Evolutionary conservation across 2,329 filamentous ascomycete species (phyloP).

Genomic region (Furcasterigmium sp.): DNA sequence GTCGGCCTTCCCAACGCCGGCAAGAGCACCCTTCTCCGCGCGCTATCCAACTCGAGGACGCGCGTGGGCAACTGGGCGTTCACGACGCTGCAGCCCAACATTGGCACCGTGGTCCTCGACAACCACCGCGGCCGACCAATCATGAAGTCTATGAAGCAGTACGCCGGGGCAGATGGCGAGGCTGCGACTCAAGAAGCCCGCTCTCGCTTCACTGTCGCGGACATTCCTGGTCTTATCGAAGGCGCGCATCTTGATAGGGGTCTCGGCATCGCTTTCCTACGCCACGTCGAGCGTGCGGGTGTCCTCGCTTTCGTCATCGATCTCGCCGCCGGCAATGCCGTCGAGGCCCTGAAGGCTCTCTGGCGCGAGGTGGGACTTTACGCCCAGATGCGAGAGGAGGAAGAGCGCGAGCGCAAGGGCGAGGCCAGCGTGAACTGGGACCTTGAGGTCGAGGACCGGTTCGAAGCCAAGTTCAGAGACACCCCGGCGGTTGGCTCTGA

Average conservation of each 20-base stretch:
- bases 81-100: conserved; percentile 90
- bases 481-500: conserved; percentile 1
- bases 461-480: conserved; percentile 6
- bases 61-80: conserved; percentile 95
- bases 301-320: conserved; percentile 94
- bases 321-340: conserved; percentile 71
- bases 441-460: conserved; percentile 14
- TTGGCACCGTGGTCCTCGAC: conserved; percentile 92
- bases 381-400: conserved; percentile 70
- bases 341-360: conserved; percentile 70
- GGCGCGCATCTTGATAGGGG: conserved; percentile 90
- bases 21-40: conserved; percentile 86
- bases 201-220: conserved; percentile 85
- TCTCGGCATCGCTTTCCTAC: conserved; percentile 83
- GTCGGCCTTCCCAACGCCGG: conserved; percentile 95
- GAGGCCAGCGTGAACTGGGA: conserved; percentile 49
- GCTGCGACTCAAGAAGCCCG: conserved; percentile 50
- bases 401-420: conserved; percentile 60
- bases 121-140: conserved; percentile 72
- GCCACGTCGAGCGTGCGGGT: conserved; percentile 89
- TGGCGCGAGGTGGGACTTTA: conserved; percentile 92
- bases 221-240: conserved; percentile 91
- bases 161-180: conserved; percentile 27
- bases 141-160: conserved; percentile 29
- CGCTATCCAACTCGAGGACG: conserved; percentile 82